These are phyloP conservation scores for Chaetomidium leptoderma DNA, from an alignment of 495 filamentous ascomycete species.

Conservation along the genomic window DNA sequence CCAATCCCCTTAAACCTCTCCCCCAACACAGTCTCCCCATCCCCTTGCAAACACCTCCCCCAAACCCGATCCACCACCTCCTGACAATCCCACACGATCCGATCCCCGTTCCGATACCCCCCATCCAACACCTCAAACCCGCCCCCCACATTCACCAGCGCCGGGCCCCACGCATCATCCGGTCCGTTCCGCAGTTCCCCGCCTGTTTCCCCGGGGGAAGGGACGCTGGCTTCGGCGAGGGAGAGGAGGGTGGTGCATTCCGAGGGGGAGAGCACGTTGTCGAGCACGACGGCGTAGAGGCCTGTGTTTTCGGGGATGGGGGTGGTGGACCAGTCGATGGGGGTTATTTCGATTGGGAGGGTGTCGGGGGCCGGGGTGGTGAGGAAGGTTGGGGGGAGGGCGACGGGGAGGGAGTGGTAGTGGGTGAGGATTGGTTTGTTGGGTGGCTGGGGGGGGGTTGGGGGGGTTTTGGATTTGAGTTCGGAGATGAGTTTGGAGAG, in stretches of 20 bases:
- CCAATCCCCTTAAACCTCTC: slow-evolving; percentile 27
- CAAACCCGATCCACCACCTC: slow-evolving; percentile 61
- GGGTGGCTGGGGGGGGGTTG: background rate
- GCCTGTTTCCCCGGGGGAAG: slow-evolving; percentile 12
- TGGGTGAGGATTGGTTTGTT: slow-evolving; percentile 21
- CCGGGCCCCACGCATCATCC: slow-evolving; percentile 50
- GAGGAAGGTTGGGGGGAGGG: slow-evolving; percentile 34
- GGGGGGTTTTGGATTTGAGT: background rate
- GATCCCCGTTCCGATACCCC: slow-evolving; percentile 62
- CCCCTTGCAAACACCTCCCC: slow-evolving; percentile 41
- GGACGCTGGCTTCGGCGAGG: slow-evolving; percentile 52
- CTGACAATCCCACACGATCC: slow-evolving; percentile 67
- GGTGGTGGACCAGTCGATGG: slow-evolving; percentile 52
- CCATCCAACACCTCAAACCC: slow-evolving; percentile 54
- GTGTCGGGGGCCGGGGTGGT: slow-evolving; percentile 19
- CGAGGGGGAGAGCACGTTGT: slow-evolving; percentile 55
- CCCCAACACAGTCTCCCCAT: slow-evolving; percentile 29
- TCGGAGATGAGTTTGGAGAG: slow-evolving; percentile 7
- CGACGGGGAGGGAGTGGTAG: slow-evolving; percentile 34
- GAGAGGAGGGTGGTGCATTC: slow-evolving; percentile 58
- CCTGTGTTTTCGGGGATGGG: slow-evolving; percentile 51
- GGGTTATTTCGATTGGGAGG: slow-evolving; percentile 26
- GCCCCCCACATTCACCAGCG: slow-evolving; percentile 65
- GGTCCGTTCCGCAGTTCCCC: background rate
- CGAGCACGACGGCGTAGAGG: slow-evolving; percentile 58